Conservation (phyloP, 2,329 filamentous ascomycete species). For the Rhytidhysteron rufulum region DNA sequence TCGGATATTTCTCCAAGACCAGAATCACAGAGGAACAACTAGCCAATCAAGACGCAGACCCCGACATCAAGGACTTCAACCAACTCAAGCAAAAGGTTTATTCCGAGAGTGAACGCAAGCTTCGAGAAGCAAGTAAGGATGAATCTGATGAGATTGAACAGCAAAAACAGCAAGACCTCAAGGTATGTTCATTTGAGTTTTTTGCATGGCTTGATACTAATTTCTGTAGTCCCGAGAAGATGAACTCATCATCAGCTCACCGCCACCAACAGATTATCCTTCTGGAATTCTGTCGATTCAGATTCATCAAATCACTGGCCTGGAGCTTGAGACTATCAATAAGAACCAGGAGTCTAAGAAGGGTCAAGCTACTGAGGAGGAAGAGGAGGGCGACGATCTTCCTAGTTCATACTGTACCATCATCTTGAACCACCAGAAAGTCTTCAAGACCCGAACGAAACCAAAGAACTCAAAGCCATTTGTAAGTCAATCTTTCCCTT, state of each 20-base stretch:
- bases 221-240: slow-evolving; percentile 40
- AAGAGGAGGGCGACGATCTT: slow-evolving; percentile 60
- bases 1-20: slow-evolving; percentile 68
- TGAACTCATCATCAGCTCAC: slow-evolving; percentile 64
- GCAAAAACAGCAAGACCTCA: slow-evolving; percentile 64
- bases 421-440: slow-evolving; percentile 67
- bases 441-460: slow-evolving; percentile 70
- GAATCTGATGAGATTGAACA: slow-evolving; percentile 63
- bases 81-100: slow-evolving; percentile 58
- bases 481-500: slow-evolving; percentile 6
- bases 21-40: slow-evolving; percentile 61
- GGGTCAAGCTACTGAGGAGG: slow-evolving; percentile 53
- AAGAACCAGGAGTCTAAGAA: slow-evolving; percentile 49
- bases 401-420: slow-evolving; percentile 70
- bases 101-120: slow-evolving; percentile 54
- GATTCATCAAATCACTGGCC: slow-evolving; percentile 68
- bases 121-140: slow-evolving; percentile 61
- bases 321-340: slow-evolving; percentile 59
- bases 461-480: slow-evolving; percentile 75
- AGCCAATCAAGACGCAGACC: slow-evolving; percentile 56
- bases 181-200: slow-evolving; percentile 28
- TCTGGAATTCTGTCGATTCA: slow-evolving; percentile 67
- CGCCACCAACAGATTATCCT: slow-evolving; percentile 58
- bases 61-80: slow-evolving; percentile 54
- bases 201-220: slow-evolving; percentile 10